These are phyloP conservation scores for Bjerkandera adusta DNA, from an alignment of 1,284 basidiomycete species.

Conservation along the genomic window DNA sequence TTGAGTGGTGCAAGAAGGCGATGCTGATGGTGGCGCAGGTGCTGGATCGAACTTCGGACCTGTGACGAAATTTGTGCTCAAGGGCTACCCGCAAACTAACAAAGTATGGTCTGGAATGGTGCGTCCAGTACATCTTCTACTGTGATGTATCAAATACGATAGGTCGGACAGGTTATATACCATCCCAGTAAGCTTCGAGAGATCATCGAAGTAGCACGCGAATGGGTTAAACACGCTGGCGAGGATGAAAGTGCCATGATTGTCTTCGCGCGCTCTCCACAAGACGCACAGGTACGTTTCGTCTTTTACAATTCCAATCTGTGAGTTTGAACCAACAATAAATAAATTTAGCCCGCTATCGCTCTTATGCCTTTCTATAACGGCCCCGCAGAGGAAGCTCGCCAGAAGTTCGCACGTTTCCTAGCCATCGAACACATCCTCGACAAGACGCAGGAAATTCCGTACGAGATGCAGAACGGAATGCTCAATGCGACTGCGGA, in stretches of 20 bases:
- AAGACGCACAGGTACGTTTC: background rate
- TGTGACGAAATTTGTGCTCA: slow-evolving; percentile 39
- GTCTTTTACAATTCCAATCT: background rate
- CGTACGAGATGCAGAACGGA: slow-evolving; percentile 44
- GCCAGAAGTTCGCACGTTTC: slow-evolving; percentile 39
- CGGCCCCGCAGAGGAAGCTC: slow-evolving; percentile 44
- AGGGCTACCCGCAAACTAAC: slow-evolving; percentile 33
- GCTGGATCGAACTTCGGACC: slow-evolving; percentile 44
- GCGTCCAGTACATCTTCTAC: too few species aligned
- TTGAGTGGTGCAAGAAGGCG: too few species aligned
- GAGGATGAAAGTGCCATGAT: background rate
- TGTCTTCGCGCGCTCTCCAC: background rate
- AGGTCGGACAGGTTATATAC: slow-evolving; percentile 33
- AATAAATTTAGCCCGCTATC: slow-evolving; percentile 31
- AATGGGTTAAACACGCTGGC: slow-evolving; percentile 11
- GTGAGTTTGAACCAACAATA: background rate
- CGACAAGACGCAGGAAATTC: slow-evolving; percentile 39
- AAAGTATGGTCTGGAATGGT: slow-evolving; percentile 32
- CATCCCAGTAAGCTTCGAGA: slow-evolving; percentile 13
- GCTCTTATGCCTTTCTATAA: slow-evolving; percentile 44
- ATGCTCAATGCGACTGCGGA: slow-evolving; percentile 16
- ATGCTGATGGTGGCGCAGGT: slow-evolving; percentile 40
- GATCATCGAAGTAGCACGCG: slow-evolving; percentile 6
- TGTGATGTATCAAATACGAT: too few species aligned
- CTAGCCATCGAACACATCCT: slow-evolving; percentile 37